These are phyloP conservation scores for Rosellinia necatrix DNA, from an alignment of 2,329 filamentous ascomycete species.

Conservation along the genomic window DNA sequence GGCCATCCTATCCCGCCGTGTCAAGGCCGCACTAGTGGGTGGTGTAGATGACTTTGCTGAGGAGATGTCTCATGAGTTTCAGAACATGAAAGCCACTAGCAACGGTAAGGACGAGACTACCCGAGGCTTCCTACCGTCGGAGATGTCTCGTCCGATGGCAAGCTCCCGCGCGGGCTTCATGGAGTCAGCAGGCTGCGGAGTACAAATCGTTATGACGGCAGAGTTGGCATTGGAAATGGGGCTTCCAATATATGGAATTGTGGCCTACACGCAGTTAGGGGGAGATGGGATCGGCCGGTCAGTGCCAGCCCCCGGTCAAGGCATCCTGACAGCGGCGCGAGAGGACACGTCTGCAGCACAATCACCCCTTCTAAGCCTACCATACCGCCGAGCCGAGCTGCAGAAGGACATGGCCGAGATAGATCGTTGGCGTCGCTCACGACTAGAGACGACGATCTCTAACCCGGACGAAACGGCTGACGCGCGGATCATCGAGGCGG, in stretches of 20 bases:
- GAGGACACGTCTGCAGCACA: slow-evolving; percentile 88
- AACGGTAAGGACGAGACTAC: slow-evolving; percentile 72
- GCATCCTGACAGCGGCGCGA: slow-evolving; percentile 92
- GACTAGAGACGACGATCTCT: slow-evolving; percentile 46
- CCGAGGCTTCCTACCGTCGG: slow-evolving; percentile 89
- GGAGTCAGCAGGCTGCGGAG: slow-evolving; percentile 97
- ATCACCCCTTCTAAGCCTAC: slow-evolving; percentile 93
- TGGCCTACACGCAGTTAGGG: slow-evolving; percentile 90
- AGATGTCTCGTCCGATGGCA: slow-evolving; percentile 97
- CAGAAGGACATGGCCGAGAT: slow-evolving; percentile 92
- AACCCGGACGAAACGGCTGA: slow-evolving; percentile 56
- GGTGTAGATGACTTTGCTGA: slow-evolving; percentile 99
- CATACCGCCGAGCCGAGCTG: slow-evolving; percentile 93
- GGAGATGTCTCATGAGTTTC: slow-evolving; percentile 98
- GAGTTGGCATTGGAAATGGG: slow-evolving; percentile 97
- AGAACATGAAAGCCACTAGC: slow-evolving; percentile 99
- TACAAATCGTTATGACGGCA: slow-evolving; percentile 97
- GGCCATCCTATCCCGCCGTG: slow-evolving; percentile 97
- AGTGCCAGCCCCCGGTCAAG: slow-evolving; percentile 92
- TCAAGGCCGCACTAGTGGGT: slow-evolving; percentile 93
- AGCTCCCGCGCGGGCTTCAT: slow-evolving; percentile 98
- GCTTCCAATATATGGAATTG: slow-evolving; percentile 95
- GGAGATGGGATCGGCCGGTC: slow-evolving; percentile 99
- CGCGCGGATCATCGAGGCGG: slow-evolving; percentile 74
- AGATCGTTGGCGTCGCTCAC: slow-evolving; percentile 94